phyloP scores from a whole-genome alignment of 1,284 basidiomycete genomes.

The Singerocomus inundabilis region DNA sequence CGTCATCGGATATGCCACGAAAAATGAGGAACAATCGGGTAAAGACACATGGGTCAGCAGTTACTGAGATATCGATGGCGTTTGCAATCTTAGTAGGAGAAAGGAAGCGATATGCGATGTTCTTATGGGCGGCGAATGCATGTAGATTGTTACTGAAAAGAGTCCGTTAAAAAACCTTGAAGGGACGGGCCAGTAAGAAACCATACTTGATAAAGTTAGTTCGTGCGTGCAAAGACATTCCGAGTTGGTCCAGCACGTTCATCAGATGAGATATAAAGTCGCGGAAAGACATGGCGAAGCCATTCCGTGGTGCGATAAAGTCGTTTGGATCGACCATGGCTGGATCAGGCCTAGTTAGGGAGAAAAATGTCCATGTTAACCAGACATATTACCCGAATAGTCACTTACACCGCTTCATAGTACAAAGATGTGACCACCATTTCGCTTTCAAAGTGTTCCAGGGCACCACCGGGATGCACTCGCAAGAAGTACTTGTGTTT shows the following conservation, averaged over 20 bases:
- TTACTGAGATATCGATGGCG: constrained; percentile 81
- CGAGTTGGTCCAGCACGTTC: constrained; percentile 73
- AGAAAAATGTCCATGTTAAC: constrained; percentile 6
- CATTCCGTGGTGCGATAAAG: constrained; percentile 73
- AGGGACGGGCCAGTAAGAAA: background rate
- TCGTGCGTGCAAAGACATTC: constrained; percentile 73
- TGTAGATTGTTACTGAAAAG: constrained; percentile 64
- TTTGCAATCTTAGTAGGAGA: constrained; percentile 71
- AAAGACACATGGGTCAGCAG: constrained; percentile 72
- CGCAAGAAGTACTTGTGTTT: constrained; percentile 79
- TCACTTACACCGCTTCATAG: constrained; percentile 72
- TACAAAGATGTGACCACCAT: constrained; percentile 74
- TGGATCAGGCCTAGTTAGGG: constrained; percentile 59
- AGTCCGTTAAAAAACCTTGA: background rate
- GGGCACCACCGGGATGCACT: constrained; percentile 73
- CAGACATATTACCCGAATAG: background rate
- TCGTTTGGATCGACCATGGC: constrained; percentile 69
- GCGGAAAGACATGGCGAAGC: constrained; percentile 74
- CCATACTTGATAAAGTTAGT: constrained; percentile 73
- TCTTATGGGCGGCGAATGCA: constrained; percentile 68
- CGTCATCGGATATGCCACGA: constrained; percentile 76
- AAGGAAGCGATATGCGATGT: constrained; percentile 84
- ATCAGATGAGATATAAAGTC: constrained; percentile 77
- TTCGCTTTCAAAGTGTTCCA: constrained; percentile 78
- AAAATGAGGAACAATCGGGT: constrained; percentile 83